Base-by-base conservation (phyloP, 2,329 filamentous ascomycete genomes). In the Chalara sp. region DNA sequence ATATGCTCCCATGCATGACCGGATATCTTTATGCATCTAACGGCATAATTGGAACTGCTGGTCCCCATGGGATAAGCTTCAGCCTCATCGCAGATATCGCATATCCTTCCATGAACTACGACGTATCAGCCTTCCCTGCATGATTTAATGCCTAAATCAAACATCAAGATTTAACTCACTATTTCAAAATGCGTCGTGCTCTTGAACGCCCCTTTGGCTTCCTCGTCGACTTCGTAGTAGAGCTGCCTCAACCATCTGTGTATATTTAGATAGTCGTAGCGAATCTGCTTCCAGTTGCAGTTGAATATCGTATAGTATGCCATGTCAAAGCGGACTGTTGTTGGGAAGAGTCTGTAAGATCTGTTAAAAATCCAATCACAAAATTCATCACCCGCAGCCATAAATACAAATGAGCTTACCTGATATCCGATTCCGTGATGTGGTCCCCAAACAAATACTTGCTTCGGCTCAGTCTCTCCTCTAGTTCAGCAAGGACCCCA, bases 401-500 rank as follows among this genome's bases (percentile, higher is more conserved):
- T 21, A 21, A 2, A 21, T 21, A 21, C 21, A 21, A 21, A 21
- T 21, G 21, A 21, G 21, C 21, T 21, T 21, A 21, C 21, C 84
- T 72, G 35, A 89, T 74, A 60, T 89, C 86, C 0, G 81, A 80
- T 63, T 89, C 86, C 1, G 85, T 88, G 51, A 89, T 68, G 46
- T 73, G 57, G 4, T 78, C 65, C 1, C 85, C 86, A 33, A 88
- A 78, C 37, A 87, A 74, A 61, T 80, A 89, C 11, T 44, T 47
- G 4, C 42, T 32, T 41, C 73, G 6, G 5, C 21, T 12, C 2
- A 96, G 76, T 61, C 90, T 82, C 49, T 74, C 69, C 71, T 96
- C 90, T 4, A 86, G 78, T 32, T 78, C 76, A 70, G 95, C 87
- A 8, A 96, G 80, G 0, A 84, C 83, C 51, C 79, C 76, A 66